A percentile compares a stretch with the other conserved stretches of the same genome.
These are phyloP conservation scores for Neoarthrinium moseri DNA, from an alignment of 2,329 filamentous ascomycete species.

Conservation along the genomic window DNA sequence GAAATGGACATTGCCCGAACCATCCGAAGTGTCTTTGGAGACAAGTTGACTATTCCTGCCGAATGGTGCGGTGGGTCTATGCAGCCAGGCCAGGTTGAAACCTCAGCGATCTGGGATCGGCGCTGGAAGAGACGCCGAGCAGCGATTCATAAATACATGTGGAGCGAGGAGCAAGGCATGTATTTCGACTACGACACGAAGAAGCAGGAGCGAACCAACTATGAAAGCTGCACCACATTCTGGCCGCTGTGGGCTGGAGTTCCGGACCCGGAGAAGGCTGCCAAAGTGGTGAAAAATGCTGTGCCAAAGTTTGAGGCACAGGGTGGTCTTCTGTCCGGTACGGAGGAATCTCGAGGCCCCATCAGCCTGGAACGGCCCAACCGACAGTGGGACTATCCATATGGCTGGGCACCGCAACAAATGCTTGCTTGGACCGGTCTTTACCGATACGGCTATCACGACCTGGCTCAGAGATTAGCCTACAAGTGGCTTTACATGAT, in stretches of 20 bases:
- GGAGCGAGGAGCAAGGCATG: constrained; percentile 90
- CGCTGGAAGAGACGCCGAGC: constrained; percentile 80
- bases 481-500: constrained; percentile 99
- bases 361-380: constrained; percentile 83
- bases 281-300: constrained; percentile 74
- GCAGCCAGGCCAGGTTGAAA: constrained; percentile 69
- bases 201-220: constrained; percentile 75
- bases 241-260: constrained; percentile 97
- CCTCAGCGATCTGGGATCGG: constrained; percentile 87
- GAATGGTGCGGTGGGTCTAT: constrained; percentile 75
- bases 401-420: constrained; percentile 97
- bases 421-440: constrained; percentile 96
- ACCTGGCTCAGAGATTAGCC: constrained; percentile 83
- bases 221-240: constrained; percentile 91
- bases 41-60: constrained; percentile 75
- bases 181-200: constrained; percentile 96
- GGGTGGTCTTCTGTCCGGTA: constrained; percentile 86
- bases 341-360: constrained; percentile 80
- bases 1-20: constrained; percentile 88
- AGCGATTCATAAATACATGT: constrained; percentile 88
- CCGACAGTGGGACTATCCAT: constrained; percentile 97
- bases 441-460: constrained; percentile 85
- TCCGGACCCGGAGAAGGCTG: constrained; percentile 82
- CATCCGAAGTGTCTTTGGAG: constrained; percentile 81
- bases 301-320: constrained; percentile 85